Percentiles rank a stretch among this genome's conserved stretches.
These are phyloP conservation scores for Orbilia quercus DNA, from an alignment of 2,329 filamentous ascomycete genomes.

Conservation along the genomic window DNA sequence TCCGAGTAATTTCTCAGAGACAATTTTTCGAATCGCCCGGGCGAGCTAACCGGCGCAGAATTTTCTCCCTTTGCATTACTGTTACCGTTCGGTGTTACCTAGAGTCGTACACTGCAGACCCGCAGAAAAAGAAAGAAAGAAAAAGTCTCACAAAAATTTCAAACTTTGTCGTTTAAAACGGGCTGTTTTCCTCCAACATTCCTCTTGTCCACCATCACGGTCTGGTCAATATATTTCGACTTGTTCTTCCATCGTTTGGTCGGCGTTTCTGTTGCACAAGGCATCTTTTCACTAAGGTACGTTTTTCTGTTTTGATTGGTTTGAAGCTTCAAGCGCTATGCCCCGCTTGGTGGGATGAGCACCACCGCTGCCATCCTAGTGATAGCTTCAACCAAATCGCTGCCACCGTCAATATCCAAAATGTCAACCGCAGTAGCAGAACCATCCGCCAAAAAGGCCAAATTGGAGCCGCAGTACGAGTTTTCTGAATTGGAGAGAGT, in stretches of 20 bases:
- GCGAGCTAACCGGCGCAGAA: slow-evolving; percentile 17
- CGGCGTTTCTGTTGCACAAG: slow-evolving; percentile 11
- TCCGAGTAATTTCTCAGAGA: not conserved
- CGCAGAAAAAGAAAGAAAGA: no score
- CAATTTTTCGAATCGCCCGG: not conserved
- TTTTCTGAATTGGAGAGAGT: no score
- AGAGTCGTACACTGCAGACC: no score
- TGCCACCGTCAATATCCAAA: no score
- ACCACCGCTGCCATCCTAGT: not conserved
- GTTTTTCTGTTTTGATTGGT: slow-evolving; percentile 2
- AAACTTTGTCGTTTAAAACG: slow-evolving; percentile 21
- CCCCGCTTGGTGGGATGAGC: slow-evolving; percentile 4
- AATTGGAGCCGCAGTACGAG: no score
- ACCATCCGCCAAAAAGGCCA: no score
- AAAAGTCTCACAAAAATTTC: slow-evolving; percentile 12
- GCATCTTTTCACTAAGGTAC: slow-evolving; percentile 33
- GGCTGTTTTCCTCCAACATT: not conserved
- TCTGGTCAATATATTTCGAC: slow-evolving; percentile 27
- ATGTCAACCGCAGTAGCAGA: no score
- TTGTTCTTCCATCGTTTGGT: slow-evolving; percentile 26
- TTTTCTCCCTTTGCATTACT: slow-evolving; percentile 1
- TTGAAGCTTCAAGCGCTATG: slow-evolving; percentile 9
- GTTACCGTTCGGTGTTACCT: not conserved
- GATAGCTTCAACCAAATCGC: not conserved
- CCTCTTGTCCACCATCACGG: slow-evolving; percentile 5